Evolutionary conservation across 2,329 filamentous ascomycete genomes (phyloP).

Genomic region (Incumbomyces lentus): DNA sequence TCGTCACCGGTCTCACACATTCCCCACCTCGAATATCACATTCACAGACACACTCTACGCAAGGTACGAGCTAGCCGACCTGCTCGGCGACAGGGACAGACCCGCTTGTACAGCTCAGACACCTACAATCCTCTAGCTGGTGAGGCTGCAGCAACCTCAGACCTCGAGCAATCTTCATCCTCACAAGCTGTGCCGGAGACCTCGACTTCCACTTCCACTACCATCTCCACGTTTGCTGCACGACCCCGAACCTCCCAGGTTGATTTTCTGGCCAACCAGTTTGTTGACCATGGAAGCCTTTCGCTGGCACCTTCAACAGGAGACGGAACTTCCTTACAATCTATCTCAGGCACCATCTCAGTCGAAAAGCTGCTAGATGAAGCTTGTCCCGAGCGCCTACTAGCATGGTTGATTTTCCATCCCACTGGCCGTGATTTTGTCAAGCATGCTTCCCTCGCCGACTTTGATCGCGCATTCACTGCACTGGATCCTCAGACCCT

Average conservation of each 20-base stretch:
- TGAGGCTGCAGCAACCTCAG: too few relatives aligned
- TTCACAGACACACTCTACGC: background rate
- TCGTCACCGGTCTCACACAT: constrained; percentile 1
- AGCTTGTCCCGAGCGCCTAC: constrained; percentile 32
- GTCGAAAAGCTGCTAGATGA: constrained; percentile 25
- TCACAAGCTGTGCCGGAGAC: too few relatives aligned
- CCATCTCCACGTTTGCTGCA: too few relatives aligned
- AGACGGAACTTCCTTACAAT: background rate
- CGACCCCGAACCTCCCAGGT: background rate
- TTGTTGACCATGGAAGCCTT: background rate
- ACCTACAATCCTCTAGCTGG: background rate
- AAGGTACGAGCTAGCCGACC: background rate
- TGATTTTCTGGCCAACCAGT: background rate
- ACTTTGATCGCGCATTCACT: constrained; percentile 39
- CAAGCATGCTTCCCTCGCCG: constrained; percentile 11
- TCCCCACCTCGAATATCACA: constrained; percentile 6
- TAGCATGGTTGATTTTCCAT: constrained; percentile 27
- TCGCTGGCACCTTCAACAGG: too few relatives aligned
- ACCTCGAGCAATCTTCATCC: too few relatives aligned
- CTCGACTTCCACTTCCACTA: too few relatives aligned
- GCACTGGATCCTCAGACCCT: constrained; percentile 50
- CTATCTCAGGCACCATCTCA: constrained; percentile 11
- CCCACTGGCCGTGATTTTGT: constrained; percentile 21
- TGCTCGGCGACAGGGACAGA: background rate
- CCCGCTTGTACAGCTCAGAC: background rate